These are phyloP conservation scores for Quambalaria eucalypti DNA, from an alignment of 1,284 basidiomycete species.

Conservation along the genomic window DNA sequence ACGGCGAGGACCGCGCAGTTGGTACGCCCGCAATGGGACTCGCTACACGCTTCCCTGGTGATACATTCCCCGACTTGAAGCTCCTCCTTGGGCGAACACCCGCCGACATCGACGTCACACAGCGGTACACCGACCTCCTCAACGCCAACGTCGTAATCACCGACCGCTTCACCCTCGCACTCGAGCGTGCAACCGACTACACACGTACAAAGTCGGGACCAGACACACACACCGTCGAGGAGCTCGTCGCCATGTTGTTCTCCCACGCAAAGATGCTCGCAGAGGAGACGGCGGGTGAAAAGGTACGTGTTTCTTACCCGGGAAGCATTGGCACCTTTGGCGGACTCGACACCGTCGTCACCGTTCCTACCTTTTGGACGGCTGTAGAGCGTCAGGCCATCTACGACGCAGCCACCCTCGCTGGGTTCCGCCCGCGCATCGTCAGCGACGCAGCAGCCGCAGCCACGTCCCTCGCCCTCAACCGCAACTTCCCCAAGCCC, in stretches of 20 bases:
- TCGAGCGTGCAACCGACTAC: conserved; percentile 18
- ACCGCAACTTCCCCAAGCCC: conserved; percentile 60
- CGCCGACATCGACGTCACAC: conserved; percentile 12
- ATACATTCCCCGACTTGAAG: conserved; percentile 80
- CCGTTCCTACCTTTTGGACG: conserved; percentile 43
- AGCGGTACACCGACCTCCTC: conserved; percentile 22
- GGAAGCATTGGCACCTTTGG: conserved; percentile 29
- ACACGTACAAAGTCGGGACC: conserved; percentile 6
- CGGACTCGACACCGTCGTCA: conserved; percentile 43
- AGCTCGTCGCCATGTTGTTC: conserved; percentile 88
- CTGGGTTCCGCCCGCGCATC: conserved; percentile 73
- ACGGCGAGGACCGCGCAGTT: conserved; percentile 64
- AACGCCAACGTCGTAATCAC: conserved; percentile 26
- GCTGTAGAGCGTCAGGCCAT: conserved; percentile 70
- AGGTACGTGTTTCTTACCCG: conserved; percentile 26
- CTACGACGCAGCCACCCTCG: conserved; percentile 77
- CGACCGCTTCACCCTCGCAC: conserved; percentile 23
- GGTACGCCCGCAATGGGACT: conserved; percentile 77
- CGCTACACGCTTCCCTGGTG: conserved; percentile 77
- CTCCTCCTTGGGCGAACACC: conserved; percentile 60
- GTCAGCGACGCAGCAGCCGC: conserved; percentile 66
- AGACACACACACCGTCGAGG: conserved; percentile 57
- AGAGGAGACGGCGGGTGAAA: conserved; percentile 58
- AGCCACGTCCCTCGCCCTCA: conserved; percentile 70
- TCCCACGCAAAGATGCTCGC: conserved; percentile 81